Evolutionary conservation across 768 basidiomycete species (phyloP).

Genomic region (Boletus huronensis): DNA sequence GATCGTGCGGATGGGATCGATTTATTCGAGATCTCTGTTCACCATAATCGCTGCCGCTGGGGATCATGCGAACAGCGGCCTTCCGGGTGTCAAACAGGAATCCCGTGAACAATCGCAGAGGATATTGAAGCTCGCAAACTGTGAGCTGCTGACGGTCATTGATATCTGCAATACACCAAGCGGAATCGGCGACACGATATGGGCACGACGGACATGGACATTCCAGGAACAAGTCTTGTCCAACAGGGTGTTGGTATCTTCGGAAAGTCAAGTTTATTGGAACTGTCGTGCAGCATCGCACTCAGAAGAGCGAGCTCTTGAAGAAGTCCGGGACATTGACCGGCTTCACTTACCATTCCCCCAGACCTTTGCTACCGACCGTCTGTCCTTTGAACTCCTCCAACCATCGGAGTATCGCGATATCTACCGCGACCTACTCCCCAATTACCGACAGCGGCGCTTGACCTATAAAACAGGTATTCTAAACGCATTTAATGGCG

Average conservation of each 20-base stretch:
- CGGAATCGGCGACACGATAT: conserved; percentile 3
- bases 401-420: background rate
- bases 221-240: conserved; percentile 20
- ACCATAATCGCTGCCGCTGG: conserved; percentile 20
- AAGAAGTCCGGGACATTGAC: background rate
- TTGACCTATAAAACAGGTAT: conserved; percentile 15
- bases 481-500: conserved; percentile 13
- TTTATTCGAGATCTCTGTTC: conserved; percentile 18
- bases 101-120: conserved; percentile 9
- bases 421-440: background rate
- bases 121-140: conserved; percentile 3
- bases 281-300: conserved; percentile 5
- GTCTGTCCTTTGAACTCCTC: background rate
- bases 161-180: background rate
- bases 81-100: conserved; percentile 4
- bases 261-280: conserved; percentile 18
- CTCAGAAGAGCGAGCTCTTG: conserved; percentile 15
- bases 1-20: conserved; percentile 19
- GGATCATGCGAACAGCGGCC: conserved; percentile 5
- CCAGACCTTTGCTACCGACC: background rate
- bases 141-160: conserved; percentile 13
- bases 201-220: conserved; percentile 18
- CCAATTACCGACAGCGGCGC: conserved; percentile 6
- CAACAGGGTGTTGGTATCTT: conserved; percentile 16
- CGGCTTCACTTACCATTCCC: background rate